phyloP scores from a whole-genome alignment of 2,329 filamentous ascomycete genomes.

The Monosporascus ibericus region DNA sequence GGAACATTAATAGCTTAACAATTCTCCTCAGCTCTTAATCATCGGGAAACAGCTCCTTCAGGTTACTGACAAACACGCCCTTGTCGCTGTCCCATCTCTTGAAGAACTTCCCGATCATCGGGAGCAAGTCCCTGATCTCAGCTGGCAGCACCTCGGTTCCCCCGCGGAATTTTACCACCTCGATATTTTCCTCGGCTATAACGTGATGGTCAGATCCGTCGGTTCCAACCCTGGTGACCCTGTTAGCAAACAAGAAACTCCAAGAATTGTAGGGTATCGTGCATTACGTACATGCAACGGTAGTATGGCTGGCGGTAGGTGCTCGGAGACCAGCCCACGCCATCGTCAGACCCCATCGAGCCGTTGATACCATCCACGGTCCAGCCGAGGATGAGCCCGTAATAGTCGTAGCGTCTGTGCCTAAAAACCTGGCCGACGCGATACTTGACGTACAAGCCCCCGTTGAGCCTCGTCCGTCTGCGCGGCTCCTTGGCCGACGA shows the following conservation, averaged over 20 bases:
- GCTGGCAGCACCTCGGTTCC: conserved; percentile 20
- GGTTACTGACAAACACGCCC: conserved; percentile 75
- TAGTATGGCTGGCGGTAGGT: conserved; percentile 70
- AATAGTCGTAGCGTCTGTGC: conserved; percentile 74
- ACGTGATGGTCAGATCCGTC: conserved; percentile 69
- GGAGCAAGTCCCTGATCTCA: conserved; percentile 47
- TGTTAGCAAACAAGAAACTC: conserved; percentile 5
- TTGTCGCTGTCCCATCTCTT: conserved; percentile 69
- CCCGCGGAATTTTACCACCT: conserved; percentile 39
- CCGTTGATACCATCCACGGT: conserved; percentile 59
- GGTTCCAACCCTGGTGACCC: conserved; percentile 23
- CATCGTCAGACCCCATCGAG: conserved; percentile 54
- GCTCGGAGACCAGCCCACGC: conserved; percentile 10
- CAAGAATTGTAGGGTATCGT: no score
- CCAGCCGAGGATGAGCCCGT: conserved; percentile 87
- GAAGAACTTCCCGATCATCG: conserved; percentile 77
- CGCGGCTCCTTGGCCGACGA: conserved; percentile 27
- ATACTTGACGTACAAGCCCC: conserved; percentile 45
- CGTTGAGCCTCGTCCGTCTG: conserved; percentile 24
- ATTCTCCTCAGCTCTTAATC: conserved; percentile 44
- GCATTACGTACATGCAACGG: conserved; percentile 68
- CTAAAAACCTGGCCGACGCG: conserved; percentile 77
- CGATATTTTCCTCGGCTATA: conserved; percentile 71
- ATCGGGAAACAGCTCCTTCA: conserved; percentile 75
- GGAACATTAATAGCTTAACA: neutral